phyloP scores from a whole-genome alignment of 148 eudicot species.

The Rhododendron molle region DNA sequence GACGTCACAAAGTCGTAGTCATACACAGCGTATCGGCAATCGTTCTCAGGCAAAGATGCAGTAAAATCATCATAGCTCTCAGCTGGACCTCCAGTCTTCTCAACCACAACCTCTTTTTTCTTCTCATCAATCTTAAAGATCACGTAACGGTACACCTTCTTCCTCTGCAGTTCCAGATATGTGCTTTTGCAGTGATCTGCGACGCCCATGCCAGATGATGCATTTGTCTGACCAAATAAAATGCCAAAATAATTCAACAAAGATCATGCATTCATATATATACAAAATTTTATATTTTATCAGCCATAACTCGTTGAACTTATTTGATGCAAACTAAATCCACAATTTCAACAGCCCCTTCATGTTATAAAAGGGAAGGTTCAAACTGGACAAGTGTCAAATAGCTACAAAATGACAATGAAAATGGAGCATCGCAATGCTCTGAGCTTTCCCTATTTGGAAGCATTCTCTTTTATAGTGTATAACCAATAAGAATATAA shows the following conservation, averaged over 20 bases:
- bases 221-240: slow-evolving; percentile 40
- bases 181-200: slow-evolving; percentile 59
- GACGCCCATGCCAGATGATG: slow-evolving; percentile 71
- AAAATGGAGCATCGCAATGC: neutral
- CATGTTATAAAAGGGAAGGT: neutral
- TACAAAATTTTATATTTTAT: no score
- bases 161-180: slow-evolving; percentile 60
- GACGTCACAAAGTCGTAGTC: slow-evolving; percentile 68
- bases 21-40: slow-evolving; percentile 75
- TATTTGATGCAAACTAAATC: neutral
- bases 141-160: slow-evolving; percentile 67
- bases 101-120: slow-evolving; percentile 74
- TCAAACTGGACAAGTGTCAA: neutral
- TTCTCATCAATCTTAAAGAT: slow-evolving; percentile 73
- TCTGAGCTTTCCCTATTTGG: neutral
- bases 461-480: neutral
- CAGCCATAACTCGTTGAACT: neutral
- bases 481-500: neutral
- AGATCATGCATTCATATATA: neutral
- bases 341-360: neutral
- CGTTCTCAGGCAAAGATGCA: slow-evolving; percentile 70
- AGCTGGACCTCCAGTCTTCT: slow-evolving; percentile 61
- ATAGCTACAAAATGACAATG: neutral
- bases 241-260: neutral
- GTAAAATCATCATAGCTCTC: slow-evolving; percentile 76